Conservation (phyloP, 495 filamentous ascomycete species). For the Podospora pseudopauciseta region DNA sequence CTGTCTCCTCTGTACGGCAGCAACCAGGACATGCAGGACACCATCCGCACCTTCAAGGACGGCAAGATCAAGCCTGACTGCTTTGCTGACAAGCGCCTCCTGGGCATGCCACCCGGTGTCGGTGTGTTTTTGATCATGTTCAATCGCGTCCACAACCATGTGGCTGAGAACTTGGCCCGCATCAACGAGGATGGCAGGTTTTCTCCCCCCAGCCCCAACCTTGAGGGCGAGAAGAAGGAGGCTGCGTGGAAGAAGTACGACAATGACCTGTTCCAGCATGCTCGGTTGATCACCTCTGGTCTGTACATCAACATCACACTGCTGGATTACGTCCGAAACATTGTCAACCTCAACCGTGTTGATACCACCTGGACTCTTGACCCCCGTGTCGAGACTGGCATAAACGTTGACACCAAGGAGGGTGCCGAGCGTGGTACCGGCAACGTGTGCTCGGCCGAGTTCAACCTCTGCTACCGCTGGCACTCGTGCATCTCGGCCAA, state of each 20-base stretch:
- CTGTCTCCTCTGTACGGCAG: conserved; percentile 83
- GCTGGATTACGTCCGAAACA: conserved; percentile 79
- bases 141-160: conserved; percentile 78
- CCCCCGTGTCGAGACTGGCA: conserved; percentile 58
- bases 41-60: conserved; percentile 72
- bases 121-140: conserved; percentile 71
- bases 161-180: conserved; percentile 61
- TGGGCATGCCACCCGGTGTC: conserved; percentile 84
- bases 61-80: conserved; percentile 81
- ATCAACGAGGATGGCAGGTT: conserved; percentile 75
- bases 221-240: conserved; percentile 47
- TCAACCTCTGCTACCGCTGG: conserved; percentile 68
- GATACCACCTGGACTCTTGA: conserved; percentile 79
- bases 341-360: conserved; percentile 74
- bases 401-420: conserved; percentile 55
- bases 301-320: conserved; percentile 82
- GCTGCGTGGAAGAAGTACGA: conserved; percentile 72
- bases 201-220: conserved; percentile 50
- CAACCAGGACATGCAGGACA: conserved; percentile 68
- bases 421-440: conserved; percentile 55
- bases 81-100: conserved; percentile 70
- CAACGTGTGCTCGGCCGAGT: conserved; percentile 76
- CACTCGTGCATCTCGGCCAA: conserved; percentile 70
- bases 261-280: conserved; percentile 81
- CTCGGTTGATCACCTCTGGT: conserved; percentile 72